Base-by-base conservation (phyloP, 371 early-diverging fungal genomes). In the Rhizopus delemar region DNA sequence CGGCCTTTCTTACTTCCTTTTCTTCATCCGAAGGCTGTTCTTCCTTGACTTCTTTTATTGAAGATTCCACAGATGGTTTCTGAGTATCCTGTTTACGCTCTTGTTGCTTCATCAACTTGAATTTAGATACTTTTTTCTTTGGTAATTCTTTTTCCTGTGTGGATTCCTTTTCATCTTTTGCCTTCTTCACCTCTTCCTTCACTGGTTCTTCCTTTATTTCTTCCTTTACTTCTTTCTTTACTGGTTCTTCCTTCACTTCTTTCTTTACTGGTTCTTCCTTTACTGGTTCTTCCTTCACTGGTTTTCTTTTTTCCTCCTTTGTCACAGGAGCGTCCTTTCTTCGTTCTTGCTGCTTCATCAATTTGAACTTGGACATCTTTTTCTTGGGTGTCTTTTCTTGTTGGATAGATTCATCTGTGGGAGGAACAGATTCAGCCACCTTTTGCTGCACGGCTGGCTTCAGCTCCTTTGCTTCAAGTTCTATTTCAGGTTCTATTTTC, bases 331-430 rank as follows among this genome's bases (percentile, higher is more conserved):
- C 36, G 8, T 46, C 55, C 31, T 60, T 49, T 51, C 13, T 43
- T 43, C 43, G 7, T 41, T 76, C 55, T 41, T 54, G 38, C 22
- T 60, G 61, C 49, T 48, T 48, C 31, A 50, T 48, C 43, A 53
- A 58, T 59, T 34, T 69, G 36, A 58, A 69, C 64, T 33, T 62
- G 41, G 39, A 73, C 69, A 53, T 29, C 15, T 60, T 65, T 46
- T 63, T 60, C 34, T n/a, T 32, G 36, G 56, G 35, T 12, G 41
- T 34, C 15, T 38, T 28, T 31, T 48, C 15, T 43, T 43, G 13
- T 43, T 11, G 1, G 5, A 6, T 2, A 4, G 43, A 43, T 43
- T 11, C 43, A n/a, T 8, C 36, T 36, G 5, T 43, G 8, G 28
- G 13, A 16, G 16, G 5, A n/a, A 41, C 34, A 5, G n/a, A 13